These are phyloP conservation scores for Coniella vitis DNA, from an alignment of 2,329 filamentous ascomycete genomes.

Conservation along the genomic window DNA sequence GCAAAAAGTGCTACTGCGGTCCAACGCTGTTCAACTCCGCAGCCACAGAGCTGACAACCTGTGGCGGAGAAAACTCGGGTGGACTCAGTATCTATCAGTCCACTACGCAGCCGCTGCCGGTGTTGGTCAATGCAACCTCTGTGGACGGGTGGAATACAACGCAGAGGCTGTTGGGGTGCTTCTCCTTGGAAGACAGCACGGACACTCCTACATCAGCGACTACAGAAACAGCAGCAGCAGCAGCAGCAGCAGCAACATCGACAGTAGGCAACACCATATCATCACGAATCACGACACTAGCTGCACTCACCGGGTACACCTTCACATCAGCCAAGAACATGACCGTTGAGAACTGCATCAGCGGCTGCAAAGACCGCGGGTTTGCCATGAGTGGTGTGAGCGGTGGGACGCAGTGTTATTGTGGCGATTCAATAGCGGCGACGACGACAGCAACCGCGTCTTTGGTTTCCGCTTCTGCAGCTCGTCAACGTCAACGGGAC, in stretches of 20 bases:
- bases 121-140: conserved; percentile 2
- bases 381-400: not conserved
- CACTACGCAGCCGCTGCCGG: conserved; percentile 6
- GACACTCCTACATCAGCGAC: no score
- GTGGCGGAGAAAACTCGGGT: conserved; percentile 31
- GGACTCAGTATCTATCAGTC: conserved; percentile 17
- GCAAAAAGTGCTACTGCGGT: conserved; percentile 19
- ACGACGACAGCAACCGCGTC: no score
- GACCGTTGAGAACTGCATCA: conserved; percentile 4
- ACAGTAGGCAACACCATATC: no score
- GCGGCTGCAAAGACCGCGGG: not conserved
- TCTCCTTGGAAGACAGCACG: no score
- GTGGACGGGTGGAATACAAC: not conserved
- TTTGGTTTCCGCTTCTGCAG: no score
- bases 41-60: conserved; percentile 29
- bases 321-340: not conserved
- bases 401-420: not conserved
- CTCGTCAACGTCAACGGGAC: no score
- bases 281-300: not conserved
- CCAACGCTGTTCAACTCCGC: conserved; percentile 19
- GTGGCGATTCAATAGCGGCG: not conserved
- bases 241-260: no score
- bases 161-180: not conserved
- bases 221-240: no score
- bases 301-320: not conserved